Evolutionary conservation across 73 alveolate species (phyloP), one percentile per base, ranked within the genome.

Genomic region (Paramecium sexaurelia): DNA sequence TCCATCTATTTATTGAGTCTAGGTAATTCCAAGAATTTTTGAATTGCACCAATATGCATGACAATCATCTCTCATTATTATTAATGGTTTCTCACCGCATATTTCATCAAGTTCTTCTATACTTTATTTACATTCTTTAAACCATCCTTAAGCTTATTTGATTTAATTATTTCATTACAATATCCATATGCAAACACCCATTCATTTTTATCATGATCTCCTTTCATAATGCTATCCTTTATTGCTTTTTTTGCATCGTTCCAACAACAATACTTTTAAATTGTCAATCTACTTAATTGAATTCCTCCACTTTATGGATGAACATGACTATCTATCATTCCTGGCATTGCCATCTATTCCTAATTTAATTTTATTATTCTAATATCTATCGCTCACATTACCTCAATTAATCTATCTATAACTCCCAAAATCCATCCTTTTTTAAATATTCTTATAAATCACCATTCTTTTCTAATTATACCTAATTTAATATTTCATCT

Each of bases 311-410:
- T 73, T 32, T 73, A 36, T 11, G 87, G 87, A 73, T 73, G 87
- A 9, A 73, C 87, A 73, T 73, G 87, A 73, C 87, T 73, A 73
- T 73, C 87, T 10, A 73, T 73, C 36, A 73, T 36, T 35, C 87
- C 87, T 11, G 87, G 87, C 87, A 73, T 73, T 29, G 19, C 57
- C 87, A 73, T 73, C 33, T 36, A n/a, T 15, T 11, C 7, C 11
- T 73, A 13, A 33, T 39, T 32, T 19, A 73, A 33, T 36, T 36
- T 36, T 3, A 73, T 73, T 5, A 73, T 36, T 73, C 87, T 73
- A 36, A 9, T 33, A n/a, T 32, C 5, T 15, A 24, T 29, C 3
- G 1, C 9, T 73, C 27, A 15, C 11, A 5, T 36, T 27, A 36
- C 32, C 33, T 33, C 37, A n/a, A 17, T 3, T 73, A 6, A 36